phyloP scores from a whole-genome alignment of 768 basidiomycete genomes.

The Pulveroboletus sp. region DNA sequence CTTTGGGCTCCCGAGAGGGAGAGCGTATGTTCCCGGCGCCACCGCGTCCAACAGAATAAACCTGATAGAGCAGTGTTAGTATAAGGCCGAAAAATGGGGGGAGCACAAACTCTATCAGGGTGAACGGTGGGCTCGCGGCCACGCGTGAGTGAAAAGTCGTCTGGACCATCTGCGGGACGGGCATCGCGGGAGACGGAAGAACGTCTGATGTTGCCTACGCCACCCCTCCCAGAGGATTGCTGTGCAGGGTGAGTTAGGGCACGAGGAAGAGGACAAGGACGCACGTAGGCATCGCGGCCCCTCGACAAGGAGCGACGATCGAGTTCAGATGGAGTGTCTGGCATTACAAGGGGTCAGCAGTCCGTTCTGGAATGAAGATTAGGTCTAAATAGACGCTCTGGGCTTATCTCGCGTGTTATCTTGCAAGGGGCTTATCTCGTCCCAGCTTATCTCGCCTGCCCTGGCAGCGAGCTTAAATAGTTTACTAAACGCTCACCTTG shows the following conservation, averaged over 20 bases:
- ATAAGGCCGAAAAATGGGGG: not conserved
- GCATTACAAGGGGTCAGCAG: slow-evolving; percentile 17
- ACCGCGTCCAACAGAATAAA: slow-evolving; percentile 66
- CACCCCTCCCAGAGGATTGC: slow-evolving; percentile 65
- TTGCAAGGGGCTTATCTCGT: slow-evolving; percentile 16
- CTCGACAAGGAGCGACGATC: slow-evolving; percentile 51
- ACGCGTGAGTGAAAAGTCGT: slow-evolving; percentile 51
- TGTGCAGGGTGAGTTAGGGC: slow-evolving; percentile 18
- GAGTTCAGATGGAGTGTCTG: slow-evolving; percentile 17
- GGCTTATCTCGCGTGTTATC: slow-evolving; percentile 22
- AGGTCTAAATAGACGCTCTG: not conserved
- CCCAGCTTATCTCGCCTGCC: slow-evolving; percentile 19
- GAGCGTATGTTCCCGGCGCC: slow-evolving; percentile 85
- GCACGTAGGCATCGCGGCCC: slow-evolving; percentile 56
- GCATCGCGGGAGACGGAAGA: slow-evolving; percentile 44
- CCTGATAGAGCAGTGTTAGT: not conserved
- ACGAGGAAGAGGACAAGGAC: slow-evolving; percentile 21
- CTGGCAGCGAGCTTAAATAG: slow-evolving; percentile 5
- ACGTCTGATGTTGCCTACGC: slow-evolving; percentile 60
- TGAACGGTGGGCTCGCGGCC: slow-evolving; percentile 54
- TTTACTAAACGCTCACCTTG: slow-evolving; percentile 2
- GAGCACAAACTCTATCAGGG: slow-evolving; percentile 34
- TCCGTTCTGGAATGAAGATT: too few relatives aligned
- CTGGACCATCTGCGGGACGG: slow-evolving; percentile 42
- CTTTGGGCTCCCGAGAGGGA: slow-evolving; percentile 53